Conservation (phyloP, 371 early-diverging fungal species). For the Choanephora cucurbitarum region DNA sequence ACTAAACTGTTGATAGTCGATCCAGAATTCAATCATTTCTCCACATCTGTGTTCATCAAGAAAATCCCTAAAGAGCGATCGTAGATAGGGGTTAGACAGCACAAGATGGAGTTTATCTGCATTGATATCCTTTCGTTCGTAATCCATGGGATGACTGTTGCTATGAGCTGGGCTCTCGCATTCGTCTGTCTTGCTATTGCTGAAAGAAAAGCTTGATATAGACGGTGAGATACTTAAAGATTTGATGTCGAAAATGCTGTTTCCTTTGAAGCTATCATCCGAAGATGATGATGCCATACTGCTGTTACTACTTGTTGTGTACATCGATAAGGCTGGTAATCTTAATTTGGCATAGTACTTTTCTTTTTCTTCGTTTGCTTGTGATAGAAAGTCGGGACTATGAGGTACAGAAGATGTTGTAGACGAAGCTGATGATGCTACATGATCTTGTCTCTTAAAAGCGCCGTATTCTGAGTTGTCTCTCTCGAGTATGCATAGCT, state of each 20-base stretch:
- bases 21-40: conserved; percentile 61
- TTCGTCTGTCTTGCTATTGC: too few species aligned
- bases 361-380: background rate
- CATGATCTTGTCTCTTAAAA: too few species aligned
- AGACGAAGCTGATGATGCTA: too few species aligned
- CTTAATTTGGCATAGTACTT: background rate
- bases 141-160: conserved; percentile 31
- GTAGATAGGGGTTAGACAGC: conserved; percentile 40
- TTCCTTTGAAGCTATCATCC: background rate
- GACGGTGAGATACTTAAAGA: background rate
- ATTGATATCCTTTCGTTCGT: conserved; percentile 37
- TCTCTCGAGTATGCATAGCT: background rate
- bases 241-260: background rate
- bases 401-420: background rate
- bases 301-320: background rate
- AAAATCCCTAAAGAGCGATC: conserved; percentile 55
- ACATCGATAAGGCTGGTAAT: background rate
- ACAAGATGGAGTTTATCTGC: conserved; percentile 50
- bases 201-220: background rate
- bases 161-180: background rate
- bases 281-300: background rate
- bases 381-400: too few species aligned
- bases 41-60: conserved; percentile 53
- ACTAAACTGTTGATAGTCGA: conserved; percentile 37
- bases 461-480: background rate